Percentiles rank a stretch among this genome's conserved stretches.
phyloP scores from a whole-genome alignment of 371 early-diverging fungal species.

The Syncephalis plumigaleata region DNA sequence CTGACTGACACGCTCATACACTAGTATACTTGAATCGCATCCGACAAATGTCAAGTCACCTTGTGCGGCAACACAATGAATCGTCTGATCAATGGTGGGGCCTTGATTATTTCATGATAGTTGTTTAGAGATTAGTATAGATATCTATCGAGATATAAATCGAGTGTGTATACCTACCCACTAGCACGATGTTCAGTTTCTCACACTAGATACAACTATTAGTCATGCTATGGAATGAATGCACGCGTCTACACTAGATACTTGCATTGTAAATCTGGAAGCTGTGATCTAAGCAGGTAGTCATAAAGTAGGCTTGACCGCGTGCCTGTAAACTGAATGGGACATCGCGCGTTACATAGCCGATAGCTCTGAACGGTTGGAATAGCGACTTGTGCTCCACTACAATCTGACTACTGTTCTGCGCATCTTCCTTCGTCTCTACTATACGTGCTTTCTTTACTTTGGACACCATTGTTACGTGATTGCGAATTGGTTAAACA shows the following conservation, averaged over 20 bases:
- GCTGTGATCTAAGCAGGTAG: slow-evolving; percentile 64
- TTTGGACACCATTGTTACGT: too few species aligned
- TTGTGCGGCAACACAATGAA: slow-evolving; percentile 53
- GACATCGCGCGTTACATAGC: slow-evolving; percentile 66
- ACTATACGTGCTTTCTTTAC: too few species aligned
- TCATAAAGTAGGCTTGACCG: slow-evolving; percentile 62
- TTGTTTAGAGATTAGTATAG: too few species aligned
- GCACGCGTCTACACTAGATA: not conserved
- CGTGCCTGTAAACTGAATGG: slow-evolving; percentile 62
- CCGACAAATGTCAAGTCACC: slow-evolving; percentile 62
- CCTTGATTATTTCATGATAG: slow-evolving; percentile 38
- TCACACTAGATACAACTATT: slow-evolving; percentile 16
- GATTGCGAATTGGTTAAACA: too few species aligned
- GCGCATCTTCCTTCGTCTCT: too few species aligned
- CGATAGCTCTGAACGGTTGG: slow-evolving; percentile 75
- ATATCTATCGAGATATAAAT: not conserved
- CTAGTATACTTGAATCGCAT: slow-evolving; percentile 34
- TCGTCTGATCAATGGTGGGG: slow-evolving; percentile 41
- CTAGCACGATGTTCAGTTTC: slow-evolving; percentile 38
- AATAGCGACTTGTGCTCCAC: slow-evolving; percentile 12
- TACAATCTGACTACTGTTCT: too few species aligned
- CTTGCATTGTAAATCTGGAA: slow-evolving; percentile 73
- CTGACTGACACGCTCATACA: slow-evolving; percentile 59
- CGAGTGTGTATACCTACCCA: slow-evolving; percentile 15
- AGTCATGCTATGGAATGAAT: not conserved